Percentiles rank a stretch among this genome's conserved stretches.
phyloP scores from a whole-genome alignment of 257 asterid species.

The Ligustrum vulgare region DNA sequence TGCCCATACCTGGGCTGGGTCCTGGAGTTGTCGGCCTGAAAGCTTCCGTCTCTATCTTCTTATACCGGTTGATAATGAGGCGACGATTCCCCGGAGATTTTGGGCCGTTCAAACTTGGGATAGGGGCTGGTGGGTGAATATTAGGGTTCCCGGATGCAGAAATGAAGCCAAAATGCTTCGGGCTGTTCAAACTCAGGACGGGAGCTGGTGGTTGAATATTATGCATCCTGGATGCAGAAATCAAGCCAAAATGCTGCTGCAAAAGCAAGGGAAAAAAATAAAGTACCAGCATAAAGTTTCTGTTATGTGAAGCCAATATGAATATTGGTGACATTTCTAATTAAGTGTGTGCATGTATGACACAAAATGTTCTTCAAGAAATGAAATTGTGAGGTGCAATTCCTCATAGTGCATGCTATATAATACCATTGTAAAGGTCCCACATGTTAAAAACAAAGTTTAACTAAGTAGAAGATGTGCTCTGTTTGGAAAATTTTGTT shows the following conservation, averaged over 20 bases:
- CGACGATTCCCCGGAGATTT: neutral
- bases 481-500: no score
- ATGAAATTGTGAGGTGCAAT: conserved; percentile 23
- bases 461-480: conserved; percentile 17
- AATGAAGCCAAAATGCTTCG: conserved; percentile 8
- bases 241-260: conserved; percentile 15
- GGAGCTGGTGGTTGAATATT: conserved; percentile 20
- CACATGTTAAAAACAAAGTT: conserved; percentile 20
- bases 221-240: neutral
- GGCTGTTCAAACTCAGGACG: neutral
- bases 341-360: neutral
- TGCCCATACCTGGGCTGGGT: conserved; percentile 80
- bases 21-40: conserved; percentile 60
- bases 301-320: conserved; percentile 28
- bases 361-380: neutral
- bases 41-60: conserved; percentile 36
- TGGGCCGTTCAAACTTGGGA: neutral
- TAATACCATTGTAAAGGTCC: conserved; percentile 35
- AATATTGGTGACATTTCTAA: neutral
- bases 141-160: conserved; percentile 2
- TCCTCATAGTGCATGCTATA: conserved; percentile 21
- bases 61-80: conserved; percentile 24
- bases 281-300: conserved; percentile 16
- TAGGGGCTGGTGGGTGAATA: conserved; percentile 6
- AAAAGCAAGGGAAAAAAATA: conserved; percentile 22